Conservation (phyloP, 1,284 basidiomycete genomes). For the Ustilago lituana region DNA sequence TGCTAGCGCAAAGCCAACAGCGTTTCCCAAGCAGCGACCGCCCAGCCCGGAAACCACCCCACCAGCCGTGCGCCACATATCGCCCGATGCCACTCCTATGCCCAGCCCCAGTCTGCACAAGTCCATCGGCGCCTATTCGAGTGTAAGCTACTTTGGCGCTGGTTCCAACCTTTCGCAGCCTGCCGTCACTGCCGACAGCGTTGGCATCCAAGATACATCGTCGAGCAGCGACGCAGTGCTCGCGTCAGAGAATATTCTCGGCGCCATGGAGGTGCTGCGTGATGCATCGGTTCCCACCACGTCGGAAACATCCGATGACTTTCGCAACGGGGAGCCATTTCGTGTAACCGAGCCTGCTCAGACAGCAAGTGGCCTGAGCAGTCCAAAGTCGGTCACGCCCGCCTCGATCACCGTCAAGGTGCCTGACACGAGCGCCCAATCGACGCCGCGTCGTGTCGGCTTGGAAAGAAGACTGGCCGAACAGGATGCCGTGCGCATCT, state of each 20-base stretch:
- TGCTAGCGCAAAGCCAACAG: neutral
- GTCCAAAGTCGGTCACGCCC: slow-evolving; percentile 1
- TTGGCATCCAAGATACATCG: neutral
- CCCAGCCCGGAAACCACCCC: slow-evolving; percentile 23
- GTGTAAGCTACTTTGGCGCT: slow-evolving; percentile 39
- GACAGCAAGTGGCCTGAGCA: slow-evolving; percentile 1
- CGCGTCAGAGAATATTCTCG: slow-evolving; percentile 1
- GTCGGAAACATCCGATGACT: too few relatives aligned
- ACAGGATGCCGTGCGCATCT: slow-evolving; percentile 28
- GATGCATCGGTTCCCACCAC: slow-evolving; percentile 7
- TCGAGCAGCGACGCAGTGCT: neutral
- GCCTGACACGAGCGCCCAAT: slow-evolving; percentile 8
- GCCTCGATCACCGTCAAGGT: slow-evolving; percentile 11
- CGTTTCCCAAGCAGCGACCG: neutral
- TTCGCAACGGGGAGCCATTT: slow-evolving; percentile 8
- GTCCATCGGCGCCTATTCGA: slow-evolving; percentile 30
- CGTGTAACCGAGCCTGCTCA: neutral
- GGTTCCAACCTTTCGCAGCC: slow-evolving; percentile 1
- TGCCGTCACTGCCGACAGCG: neutral
- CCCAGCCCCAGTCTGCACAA: slow-evolving; percentile 54
- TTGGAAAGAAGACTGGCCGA: slow-evolving; percentile 28
- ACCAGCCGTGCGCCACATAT: slow-evolving; percentile 25
- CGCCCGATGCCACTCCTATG: slow-evolving; percentile 57
- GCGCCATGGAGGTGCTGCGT: slow-evolving; percentile 27
- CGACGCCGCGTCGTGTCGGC: slow-evolving; percentile 21